Percentiles rank a stretch among this genome's conserved stretches.
These are phyloP conservation scores for Oryza nivara DNA, from an alignment of 176 grass and related monocot genomes.

Conservation along the genomic window DNA sequence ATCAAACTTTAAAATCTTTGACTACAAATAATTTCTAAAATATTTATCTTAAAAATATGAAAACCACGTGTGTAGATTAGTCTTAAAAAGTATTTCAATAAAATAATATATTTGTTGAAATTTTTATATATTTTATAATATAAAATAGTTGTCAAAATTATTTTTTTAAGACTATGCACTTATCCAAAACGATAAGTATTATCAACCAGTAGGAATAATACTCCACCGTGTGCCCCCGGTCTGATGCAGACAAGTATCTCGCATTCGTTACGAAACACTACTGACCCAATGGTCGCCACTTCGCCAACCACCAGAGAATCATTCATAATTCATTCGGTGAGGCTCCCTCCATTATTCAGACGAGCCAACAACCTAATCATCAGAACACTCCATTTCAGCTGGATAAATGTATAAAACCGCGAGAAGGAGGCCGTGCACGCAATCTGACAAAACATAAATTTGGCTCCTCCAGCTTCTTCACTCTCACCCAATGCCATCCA, in stretches of 20 bases:
- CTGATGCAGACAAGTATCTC: slow-evolving; percentile 3
- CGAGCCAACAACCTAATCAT: slow-evolving; percentile 30
- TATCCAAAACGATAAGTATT: too few species aligned
- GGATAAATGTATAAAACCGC: background rate
- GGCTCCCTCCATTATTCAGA: background rate
- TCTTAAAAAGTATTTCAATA: too few species aligned
- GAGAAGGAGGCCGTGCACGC: slow-evolving; percentile 4
- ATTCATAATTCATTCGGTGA: slow-evolving; percentile 1
- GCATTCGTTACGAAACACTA: background rate
- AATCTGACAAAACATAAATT: slow-evolving; percentile 18
- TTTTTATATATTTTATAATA: too few species aligned
- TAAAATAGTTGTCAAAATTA: too few species aligned
- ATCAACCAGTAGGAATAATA: too few species aligned
- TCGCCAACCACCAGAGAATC: slow-evolving; percentile 8
- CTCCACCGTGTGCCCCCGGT: background rate
- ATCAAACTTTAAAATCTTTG: too few species aligned
- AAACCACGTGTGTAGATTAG: too few species aligned
- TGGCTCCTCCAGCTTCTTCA: background rate
- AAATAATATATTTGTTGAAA: too few species aligned
- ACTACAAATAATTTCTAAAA: too few species aligned
- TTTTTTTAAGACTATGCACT: too few species aligned
- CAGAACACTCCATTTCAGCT: slow-evolving; percentile 34
- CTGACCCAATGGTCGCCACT: background rate
- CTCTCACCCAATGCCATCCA: background rate
- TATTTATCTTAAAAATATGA: too few species aligned